Evolutionary conservation across 2,329 filamentous ascomycete species (phyloP).

Genomic region (Phialophora macrospora): DNA sequence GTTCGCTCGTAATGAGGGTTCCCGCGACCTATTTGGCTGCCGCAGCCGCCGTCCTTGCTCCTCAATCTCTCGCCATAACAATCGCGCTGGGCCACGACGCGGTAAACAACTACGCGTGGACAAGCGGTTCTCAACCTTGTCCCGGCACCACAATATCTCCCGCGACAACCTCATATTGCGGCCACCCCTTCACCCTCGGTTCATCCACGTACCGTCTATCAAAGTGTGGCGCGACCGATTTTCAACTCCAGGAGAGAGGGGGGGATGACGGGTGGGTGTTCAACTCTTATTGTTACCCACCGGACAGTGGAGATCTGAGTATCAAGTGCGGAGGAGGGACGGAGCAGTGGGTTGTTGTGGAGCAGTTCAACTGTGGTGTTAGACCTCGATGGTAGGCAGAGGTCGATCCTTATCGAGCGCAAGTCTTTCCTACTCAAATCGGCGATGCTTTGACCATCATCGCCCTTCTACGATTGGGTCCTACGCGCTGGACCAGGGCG

Average conservation of each 20-base stretch:
- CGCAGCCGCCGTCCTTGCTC: not conserved
- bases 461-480: no score
- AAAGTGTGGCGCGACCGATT: slow-evolving; percentile 9
- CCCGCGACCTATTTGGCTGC: not conserved
- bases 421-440: not conserved
- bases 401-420: not conserved
- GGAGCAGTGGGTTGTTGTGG: slow-evolving; percentile 6
- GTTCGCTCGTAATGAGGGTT: not conserved
- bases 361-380: slow-evolving; percentile 7
- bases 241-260: slow-evolving; percentile 6
- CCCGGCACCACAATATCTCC: slow-evolving; percentile 8
- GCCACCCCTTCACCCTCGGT: not conserved
- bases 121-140: slow-evolving; percentile 1
- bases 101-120: slow-evolving; percentile 13
- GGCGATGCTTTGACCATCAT: not conserved
- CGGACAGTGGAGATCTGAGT: not conserved
- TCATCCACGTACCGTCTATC: slow-evolving; percentile 3
- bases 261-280: slow-evolving; percentile 11
- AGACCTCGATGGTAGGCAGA: not conserved
- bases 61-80: not conserved
- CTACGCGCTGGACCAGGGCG: no score
- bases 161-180: slow-evolving; percentile 2
- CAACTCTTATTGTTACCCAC: slow-evolving; percentile 3
- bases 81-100: slow-evolving; percentile 11
- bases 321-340: slow-evolving; percentile 1